Evolutionary conservation across 2,329 filamentous ascomycete genomes (phyloP).

Genomic region (Epichloe gansuensis): DNA sequence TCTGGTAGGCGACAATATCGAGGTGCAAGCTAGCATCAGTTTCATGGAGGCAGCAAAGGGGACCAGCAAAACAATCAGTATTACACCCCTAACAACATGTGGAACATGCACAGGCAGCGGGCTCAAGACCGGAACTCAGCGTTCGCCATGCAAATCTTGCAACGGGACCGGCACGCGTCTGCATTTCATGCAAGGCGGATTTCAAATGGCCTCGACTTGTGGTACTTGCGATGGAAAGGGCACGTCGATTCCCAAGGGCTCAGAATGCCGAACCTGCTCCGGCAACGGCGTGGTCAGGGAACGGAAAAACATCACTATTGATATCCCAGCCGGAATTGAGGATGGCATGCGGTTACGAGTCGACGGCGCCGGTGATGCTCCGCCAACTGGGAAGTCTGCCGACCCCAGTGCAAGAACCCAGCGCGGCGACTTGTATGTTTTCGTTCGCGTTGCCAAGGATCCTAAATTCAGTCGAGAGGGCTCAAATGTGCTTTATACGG

Average conservation of each 20-base stretch:
- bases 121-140: conserved; percentile 67
- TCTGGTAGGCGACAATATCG: conserved; percentile 88
- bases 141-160: conserved; percentile 64
- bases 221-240: conserved; percentile 70
- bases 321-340: conserved; percentile 91
- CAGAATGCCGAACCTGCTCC: conserved; percentile 66
- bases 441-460: conserved; percentile 80
- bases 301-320: conserved; percentile 70
- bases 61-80: conserved; percentile 72
- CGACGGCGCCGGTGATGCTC: conserved; percentile 75
- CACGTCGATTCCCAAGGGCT: conserved; percentile 61
- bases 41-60: conserved; percentile 97
- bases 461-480: conserved; percentile 79
- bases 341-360: conserved; percentile 89
- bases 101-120: conserved; percentile 74
- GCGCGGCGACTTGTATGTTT: conserved; percentile 82
- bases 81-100: conserved; percentile 72
- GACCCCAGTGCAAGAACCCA: conserved; percentile 52
- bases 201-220: conserved; percentile 93
- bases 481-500: conserved; percentile 85
- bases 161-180: conserved; percentile 78
- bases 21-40: conserved; percentile 82
- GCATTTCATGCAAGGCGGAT: conserved; percentile 82
- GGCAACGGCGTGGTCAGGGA: conserved; percentile 80
- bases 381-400: conserved; percentile 58